Conservation (phyloP, 177 flowering plant species). For the Vitis hybrid region DNA sequence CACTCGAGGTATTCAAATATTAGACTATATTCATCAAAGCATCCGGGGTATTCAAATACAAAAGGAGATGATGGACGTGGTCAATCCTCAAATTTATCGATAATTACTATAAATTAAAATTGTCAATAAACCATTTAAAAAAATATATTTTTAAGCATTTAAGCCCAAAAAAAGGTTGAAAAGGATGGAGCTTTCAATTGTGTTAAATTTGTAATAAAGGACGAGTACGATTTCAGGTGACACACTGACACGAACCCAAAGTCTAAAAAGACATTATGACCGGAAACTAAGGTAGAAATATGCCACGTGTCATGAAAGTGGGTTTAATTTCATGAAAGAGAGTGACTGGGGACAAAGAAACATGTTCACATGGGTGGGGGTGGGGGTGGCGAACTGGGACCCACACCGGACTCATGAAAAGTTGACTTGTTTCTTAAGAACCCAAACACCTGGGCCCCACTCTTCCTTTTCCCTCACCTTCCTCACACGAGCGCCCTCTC, state of each 20-base stretch:
- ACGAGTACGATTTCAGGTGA: too few species aligned
- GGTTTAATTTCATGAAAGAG: background rate
- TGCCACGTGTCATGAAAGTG: background rate
- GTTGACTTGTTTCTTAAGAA: conserved; percentile 23
- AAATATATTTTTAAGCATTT: too few species aligned
- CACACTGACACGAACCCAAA: too few species aligned
- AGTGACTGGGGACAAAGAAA: conserved; percentile 24
- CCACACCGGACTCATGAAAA: conserved; percentile 12
- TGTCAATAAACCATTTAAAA: too few species aligned
- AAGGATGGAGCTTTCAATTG: too few species aligned
- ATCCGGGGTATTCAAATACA: accelerated
- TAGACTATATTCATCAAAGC: too few species aligned
- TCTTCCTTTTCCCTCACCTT: background rate
- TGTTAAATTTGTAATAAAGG: too few species aligned
- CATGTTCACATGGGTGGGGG: conserved; percentile 35
- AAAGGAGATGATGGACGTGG: accelerated
- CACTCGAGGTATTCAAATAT: accelerated
- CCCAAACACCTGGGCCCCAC: conserved; percentile 18
- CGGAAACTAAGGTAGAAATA: too few species aligned
- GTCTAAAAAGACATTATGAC: background rate
- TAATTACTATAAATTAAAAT: too few species aligned
- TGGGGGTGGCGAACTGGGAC: background rate
- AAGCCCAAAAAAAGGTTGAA: too few species aligned
- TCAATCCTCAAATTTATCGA: accelerated
- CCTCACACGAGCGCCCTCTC: conserved; percentile 2